Conservation (phyloP, 352 stramenopile species). For the Phytophthora brassicae region DNA sequence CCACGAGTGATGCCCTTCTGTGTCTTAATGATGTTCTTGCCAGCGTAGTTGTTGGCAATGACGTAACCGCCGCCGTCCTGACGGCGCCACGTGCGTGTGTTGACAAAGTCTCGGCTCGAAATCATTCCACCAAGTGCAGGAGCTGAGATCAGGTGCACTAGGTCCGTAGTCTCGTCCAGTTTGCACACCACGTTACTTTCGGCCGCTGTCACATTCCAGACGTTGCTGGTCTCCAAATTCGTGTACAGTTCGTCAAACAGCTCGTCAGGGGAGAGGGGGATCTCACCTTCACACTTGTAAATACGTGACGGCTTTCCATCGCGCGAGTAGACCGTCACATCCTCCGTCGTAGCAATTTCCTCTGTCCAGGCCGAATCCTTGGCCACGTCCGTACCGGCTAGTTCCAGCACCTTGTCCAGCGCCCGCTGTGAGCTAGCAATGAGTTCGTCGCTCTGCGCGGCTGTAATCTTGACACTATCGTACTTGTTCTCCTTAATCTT, state of each 20-base stretch:
- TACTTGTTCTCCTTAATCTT: constrained; percentile 35
- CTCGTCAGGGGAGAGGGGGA: constrained; percentile 72
- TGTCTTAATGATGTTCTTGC: constrained; percentile 70
- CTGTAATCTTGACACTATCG: constrained; percentile 42
- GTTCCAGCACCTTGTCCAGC: constrained; percentile 56
- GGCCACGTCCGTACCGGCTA: constrained; percentile 44
- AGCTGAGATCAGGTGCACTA: constrained; percentile 70
- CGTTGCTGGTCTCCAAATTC: constrained; percentile 70
- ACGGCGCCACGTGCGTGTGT: constrained; percentile 71
- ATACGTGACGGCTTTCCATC: constrained; percentile 74
- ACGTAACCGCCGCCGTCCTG: constrained; percentile 72
- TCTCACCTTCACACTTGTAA: constrained; percentile 73
- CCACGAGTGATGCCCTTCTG: constrained; percentile 75
- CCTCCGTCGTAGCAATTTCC: constrained; percentile 61
- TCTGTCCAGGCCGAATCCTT: constrained; percentile 60
- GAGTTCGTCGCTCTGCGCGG: constrained; percentile 50
- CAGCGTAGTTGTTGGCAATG: constrained; percentile 60
- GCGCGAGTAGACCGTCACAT: constrained; percentile 63
- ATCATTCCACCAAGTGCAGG: constrained; percentile 74
- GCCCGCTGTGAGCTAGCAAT: constrained; percentile 46
- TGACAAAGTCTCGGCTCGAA: constrained; percentile 82
- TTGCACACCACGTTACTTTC: constrained; percentile 76
- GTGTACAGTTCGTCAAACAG: constrained; percentile 80
- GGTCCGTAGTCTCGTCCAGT: constrained; percentile 68
- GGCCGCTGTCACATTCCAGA: constrained; percentile 77